Evolutionary conservation across 2,329 filamentous ascomycete species (phyloP).

Genomic region (Arthrinium puccinioides): DNA sequence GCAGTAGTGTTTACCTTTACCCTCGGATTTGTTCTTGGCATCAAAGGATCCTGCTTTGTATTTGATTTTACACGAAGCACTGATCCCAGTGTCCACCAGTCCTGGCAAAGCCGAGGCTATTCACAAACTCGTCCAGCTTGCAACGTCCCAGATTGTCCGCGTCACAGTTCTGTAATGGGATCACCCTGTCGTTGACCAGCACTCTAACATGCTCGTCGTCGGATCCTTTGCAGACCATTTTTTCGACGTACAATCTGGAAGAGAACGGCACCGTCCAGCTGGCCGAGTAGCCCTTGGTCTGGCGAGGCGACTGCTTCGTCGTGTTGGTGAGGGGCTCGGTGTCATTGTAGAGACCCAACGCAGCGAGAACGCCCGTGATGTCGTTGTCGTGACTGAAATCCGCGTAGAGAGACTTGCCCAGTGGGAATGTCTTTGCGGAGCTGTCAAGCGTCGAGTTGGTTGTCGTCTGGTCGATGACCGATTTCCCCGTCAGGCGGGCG

Average conservation of each 20-base stretch:
- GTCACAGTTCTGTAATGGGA: constrained; percentile 62
- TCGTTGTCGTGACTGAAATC: constrained; percentile 92
- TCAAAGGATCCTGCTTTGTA: too few relatives aligned
- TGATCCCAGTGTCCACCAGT: constrained; percentile 65
- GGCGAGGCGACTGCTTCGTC: constrained; percentile 38
- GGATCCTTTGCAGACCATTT: constrained; percentile 58
- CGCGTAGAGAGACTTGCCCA: constrained; percentile 64
- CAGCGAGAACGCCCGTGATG: constrained; percentile 69
- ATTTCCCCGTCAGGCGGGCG: constrained; percentile 55
- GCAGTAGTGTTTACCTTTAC: too few relatives aligned
- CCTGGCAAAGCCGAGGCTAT: constrained; percentile 67
- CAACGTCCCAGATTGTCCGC: constrained; percentile 68
- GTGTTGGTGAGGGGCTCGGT: constrained; percentile 47
- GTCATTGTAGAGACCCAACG: constrained; percentile 69
- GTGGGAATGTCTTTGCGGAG: constrained; percentile 62
- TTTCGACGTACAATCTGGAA: constrained; percentile 78
- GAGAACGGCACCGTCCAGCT: constrained; percentile 79
- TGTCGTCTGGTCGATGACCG: constrained; percentile 66
- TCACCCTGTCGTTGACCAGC: constrained; percentile 76
- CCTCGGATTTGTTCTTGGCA: too few relatives aligned
- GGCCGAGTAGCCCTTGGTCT: constrained; percentile 63
- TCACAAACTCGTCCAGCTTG: constrained; percentile 59
- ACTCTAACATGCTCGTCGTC: constrained; percentile 66
- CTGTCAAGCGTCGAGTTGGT: constrained; percentile 73
- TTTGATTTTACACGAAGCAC: constrained; percentile 46